Base-by-base conservation (phyloP, 75 land plant genomes). In the Cunninghamia lanceolata region DNA sequence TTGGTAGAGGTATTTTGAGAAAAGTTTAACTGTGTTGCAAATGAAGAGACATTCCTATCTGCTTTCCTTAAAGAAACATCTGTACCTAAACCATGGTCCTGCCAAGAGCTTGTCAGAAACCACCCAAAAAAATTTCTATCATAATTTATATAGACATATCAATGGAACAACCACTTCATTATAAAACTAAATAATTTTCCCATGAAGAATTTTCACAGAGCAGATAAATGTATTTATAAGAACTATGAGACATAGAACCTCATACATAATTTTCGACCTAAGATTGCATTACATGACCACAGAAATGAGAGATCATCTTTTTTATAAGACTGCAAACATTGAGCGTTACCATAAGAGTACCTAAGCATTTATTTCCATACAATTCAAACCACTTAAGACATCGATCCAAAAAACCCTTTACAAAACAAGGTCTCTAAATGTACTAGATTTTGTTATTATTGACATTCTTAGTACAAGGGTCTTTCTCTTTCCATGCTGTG, bases 41-140 rank as follows among this genome's bases (percentile, higher is more conserved):
- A 98, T 2, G 99, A 94, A 15, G 99, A 98, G 16, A 96, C 99
- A 81, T 74, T 87, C 84, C 99, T 88, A 78, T 95, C 93, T 21
- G 87, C 85, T 85, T 91, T 91, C 92, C 92, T 98, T 82, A 96
- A 82, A 38, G 96, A 85, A 83, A 98, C 97, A 89, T 98, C 99
- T 89, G 96, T 95, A 21, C 96, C 99, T 91, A 98, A 92, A 38
- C 91, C 89, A 87, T 96, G 95, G 52, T 93, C 94, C 99, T 98
- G 89, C 34, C 42, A 80, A 80, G 32, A 80, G 47, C 40, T 40
- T 77, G n/a, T 80, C 82, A 80, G 46, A 80, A 80, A 43, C 32
- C n/a, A 80, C 46, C 34, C 32, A 80, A 45, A 80, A 3, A 32
- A 45, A 11, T 80, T 80, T 30, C 46, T 1, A 80, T 80, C 47